Base-by-base conservation (phyloP, 139 green algal genomes). In the Axilococcus clingmanii region DNA sequence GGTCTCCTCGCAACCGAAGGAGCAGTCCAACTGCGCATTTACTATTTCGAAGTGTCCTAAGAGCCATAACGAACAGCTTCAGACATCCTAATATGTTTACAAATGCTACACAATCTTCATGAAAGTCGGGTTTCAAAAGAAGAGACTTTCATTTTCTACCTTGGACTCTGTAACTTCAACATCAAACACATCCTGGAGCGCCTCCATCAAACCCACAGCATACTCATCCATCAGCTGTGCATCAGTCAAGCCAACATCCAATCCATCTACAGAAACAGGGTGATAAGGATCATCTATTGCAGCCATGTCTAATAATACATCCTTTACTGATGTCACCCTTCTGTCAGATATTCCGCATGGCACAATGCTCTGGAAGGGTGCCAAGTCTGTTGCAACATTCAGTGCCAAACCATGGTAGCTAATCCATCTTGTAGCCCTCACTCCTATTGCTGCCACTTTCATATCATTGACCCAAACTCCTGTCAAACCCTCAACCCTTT, bases 321-420 rank as follows among this genome's bases (percentile, higher is more conserved):
- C 7, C 17, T 37, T 7, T 22, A 49, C 22, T 4, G 22, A 72
- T 23, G 61, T 71, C 11, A 89, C 78, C 6, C 48, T 30, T 9
- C 59, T 43, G 37, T 73, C 66, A 2, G 49, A 25, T 22, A 93
- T 84, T 27, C 83, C 83, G 44, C 83, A 93, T 7, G 83, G 83
- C 25, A 89, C 68, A 46, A 93, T 91, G 32, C 61, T 16, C 2
- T 40, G 3, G 41, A 88, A 93, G 2, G 69, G 65, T 4, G 8
- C 14, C 14, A 93, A 45, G 45, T 89, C 74, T 3, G 50, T 59
- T 29, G 43, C 43, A 0, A 93, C 75, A 54, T 93, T 93, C 2
- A 93, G 38, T 2, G 83, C 83, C 8, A 91, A 24, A 14, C 83
- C 83, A 54, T 93, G 83, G 53, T 86, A 93, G 2, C 80, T 80